Evolutionary conservation across 169 alveolate genomes (phyloP).

Genomic region (Cryptosporidium ubiquitum): DNA sequence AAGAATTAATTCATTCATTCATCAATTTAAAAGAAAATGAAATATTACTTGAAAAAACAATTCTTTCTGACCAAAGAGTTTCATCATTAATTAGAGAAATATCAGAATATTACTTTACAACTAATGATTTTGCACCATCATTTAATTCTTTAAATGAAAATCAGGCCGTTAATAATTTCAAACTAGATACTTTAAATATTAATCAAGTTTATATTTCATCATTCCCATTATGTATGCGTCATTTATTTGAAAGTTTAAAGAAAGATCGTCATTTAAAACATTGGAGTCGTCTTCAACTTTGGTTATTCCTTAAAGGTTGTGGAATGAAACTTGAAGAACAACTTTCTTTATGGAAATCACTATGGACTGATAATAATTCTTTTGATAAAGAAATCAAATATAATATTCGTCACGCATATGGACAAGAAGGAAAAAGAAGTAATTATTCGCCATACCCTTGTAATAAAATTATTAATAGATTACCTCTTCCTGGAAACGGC

Average conservation of each 20-base stretch:
- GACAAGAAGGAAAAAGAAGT: constrained; percentile 92
- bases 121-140: background rate
- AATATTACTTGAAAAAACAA: constrained; percentile 31
- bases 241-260: constrained; percentile 84
- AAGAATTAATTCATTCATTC: constrained; percentile 22
- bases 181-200: constrained; percentile 36
- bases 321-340: constrained; percentile 90
- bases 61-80: constrained; percentile 54
- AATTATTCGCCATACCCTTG: constrained; percentile 92
- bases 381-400: constrained; percentile 91
- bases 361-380: constrained; percentile 86
- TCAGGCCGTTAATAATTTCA: background rate
- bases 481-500: constrained; percentile 89
- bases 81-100: constrained; percentile 52
- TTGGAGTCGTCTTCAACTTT: constrained; percentile 89
- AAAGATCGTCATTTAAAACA: constrained; percentile 87
- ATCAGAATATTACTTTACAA: background rate
- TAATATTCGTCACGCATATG: constrained; percentile 92
- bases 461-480: constrained; percentile 86
- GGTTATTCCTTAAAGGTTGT: constrained; percentile 90
- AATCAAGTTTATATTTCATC: constrained; percentile 81
- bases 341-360: constrained; percentile 84
- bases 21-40: constrained; percentile 45
- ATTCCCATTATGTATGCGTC: constrained; percentile 93
- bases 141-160: background rate